phyloP scores from a whole-genome alignment of 2,329 filamentous ascomycete species.

The Camptophora hylomeconis region DNA sequence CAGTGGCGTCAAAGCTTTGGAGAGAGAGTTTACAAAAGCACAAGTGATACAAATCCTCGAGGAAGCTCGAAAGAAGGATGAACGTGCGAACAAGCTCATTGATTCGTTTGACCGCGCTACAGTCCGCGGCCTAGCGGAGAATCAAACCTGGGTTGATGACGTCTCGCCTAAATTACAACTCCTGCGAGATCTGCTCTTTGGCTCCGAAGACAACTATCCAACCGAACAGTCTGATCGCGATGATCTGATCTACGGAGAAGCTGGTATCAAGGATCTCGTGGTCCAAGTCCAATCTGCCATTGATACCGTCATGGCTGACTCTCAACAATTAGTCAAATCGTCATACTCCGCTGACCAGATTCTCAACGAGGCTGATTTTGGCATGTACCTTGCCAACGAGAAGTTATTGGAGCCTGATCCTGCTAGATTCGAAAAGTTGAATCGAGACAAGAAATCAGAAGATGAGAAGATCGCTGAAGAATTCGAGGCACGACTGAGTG shows the following conservation, averaged over 20 bases:
- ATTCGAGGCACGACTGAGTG: constrained; percentile 27
- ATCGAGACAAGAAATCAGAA: constrained; percentile 35
- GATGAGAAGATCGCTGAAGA: constrained; percentile 33
- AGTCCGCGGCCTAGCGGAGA: constrained; percentile 36
- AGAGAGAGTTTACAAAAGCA: constrained; percentile 36
- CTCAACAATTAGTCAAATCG: constrained; percentile 31
- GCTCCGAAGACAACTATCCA: constrained; percentile 20
- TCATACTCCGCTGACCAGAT: constrained; percentile 37
- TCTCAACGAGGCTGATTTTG: constrained; percentile 39
- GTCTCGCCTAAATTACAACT: constrained; percentile 31
- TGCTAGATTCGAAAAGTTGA: constrained; percentile 29
- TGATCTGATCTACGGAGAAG: constrained; percentile 15
- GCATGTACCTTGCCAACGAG: constrained; percentile 41
- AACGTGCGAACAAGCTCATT: constrained; percentile 37
- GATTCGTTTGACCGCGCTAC: constrained; percentile 36
- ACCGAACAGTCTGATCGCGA: constrained; percentile 24
- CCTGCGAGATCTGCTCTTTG: constrained; percentile 21
- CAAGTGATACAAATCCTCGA: constrained; percentile 38
- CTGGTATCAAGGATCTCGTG: constrained; percentile 19
- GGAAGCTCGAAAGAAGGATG: constrained; percentile 36
- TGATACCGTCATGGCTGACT: constrained; percentile 28
- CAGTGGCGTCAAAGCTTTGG: constrained; percentile 35
- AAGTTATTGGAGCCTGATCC: constrained; percentile 30
- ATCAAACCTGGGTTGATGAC: constrained; percentile 38
- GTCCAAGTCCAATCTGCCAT: constrained; percentile 26